Evolutionary conservation across 345 rosid genomes (phyloP).

Genomic region (Eucalyptus regnans): DNA sequence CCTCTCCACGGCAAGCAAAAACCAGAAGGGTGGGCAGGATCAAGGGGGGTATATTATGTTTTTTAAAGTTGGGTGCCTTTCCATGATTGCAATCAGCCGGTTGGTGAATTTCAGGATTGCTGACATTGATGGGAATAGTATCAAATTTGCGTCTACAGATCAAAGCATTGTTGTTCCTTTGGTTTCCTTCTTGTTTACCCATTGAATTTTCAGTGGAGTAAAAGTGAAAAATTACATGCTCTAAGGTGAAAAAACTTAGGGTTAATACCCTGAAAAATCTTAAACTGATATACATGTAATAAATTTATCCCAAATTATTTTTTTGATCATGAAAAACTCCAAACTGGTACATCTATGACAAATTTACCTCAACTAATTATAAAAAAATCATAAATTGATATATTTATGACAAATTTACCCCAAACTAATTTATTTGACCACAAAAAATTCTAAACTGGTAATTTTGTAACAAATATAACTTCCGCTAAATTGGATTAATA

Average conservation of each 20-base stretch:
- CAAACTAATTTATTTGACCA: too few relatives aligned
- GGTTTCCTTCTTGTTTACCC: neutral
- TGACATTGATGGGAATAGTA: neutral
- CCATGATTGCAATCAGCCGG: neutral
- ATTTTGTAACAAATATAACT: too few relatives aligned
- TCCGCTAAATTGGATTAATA: too few relatives aligned
- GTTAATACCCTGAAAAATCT: too few relatives aligned
- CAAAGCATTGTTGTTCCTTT: neutral
- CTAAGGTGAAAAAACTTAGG: neutral
- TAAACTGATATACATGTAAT: too few relatives aligned
- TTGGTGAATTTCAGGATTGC: neutral
- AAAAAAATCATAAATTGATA: too few relatives aligned
- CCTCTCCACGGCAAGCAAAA: neutral
- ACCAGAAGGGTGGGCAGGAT: neutral
- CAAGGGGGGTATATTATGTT: neutral
- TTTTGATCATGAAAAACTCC: too few relatives aligned
- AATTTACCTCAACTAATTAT: too few relatives aligned
- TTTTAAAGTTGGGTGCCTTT: neutral
- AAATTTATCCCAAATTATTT: too few relatives aligned
- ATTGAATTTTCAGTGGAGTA: neutral
- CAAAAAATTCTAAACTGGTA: too few relatives aligned
- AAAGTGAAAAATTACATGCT: neutral
- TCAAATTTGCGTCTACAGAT: neutral
- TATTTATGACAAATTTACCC: too few relatives aligned
- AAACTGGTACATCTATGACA: too few relatives aligned